These are phyloP conservation scores for Lobosporangium transversale DNA, from an alignment of 192 early-diverging fungal species.

Conservation along the genomic window DNA sequence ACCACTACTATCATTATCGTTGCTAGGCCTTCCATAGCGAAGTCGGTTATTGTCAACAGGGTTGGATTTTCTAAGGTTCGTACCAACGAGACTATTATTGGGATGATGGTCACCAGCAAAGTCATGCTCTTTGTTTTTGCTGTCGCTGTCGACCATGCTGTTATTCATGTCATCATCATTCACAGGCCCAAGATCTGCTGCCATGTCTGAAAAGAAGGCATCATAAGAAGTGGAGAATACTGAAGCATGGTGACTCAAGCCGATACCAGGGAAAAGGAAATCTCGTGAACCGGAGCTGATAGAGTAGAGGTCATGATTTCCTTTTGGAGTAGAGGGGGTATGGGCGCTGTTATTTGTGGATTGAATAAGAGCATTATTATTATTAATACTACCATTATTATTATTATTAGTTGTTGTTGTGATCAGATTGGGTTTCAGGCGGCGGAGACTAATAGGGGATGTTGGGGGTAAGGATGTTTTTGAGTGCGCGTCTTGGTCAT, in stretches of 20 bases:
- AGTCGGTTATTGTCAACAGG: too few species aligned
- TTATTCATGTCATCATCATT: conserved; percentile 38
- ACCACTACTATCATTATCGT: too few species aligned
- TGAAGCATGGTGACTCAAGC: background rate
- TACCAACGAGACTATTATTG: too few species aligned
- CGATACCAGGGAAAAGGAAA: conserved; percentile 8
- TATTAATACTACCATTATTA: too few species aligned
- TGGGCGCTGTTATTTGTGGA: background rate
- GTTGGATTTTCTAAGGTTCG: too few species aligned
- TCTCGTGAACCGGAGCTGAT: conserved; percentile 19
- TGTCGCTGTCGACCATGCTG: too few species aligned
- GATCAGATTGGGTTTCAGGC: background rate
- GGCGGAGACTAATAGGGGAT: background rate
- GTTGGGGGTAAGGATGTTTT: background rate
- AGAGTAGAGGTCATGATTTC: background rate
- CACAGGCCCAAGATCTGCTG: conserved; percentile 12
- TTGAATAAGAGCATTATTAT: too few species aligned
- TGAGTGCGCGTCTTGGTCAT: too few species aligned
- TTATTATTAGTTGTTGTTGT: background rate
- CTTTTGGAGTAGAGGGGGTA: background rate
- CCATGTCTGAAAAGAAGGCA: conserved; percentile 25
- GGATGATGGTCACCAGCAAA: too few species aligned
- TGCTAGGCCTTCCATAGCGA: too few species aligned
- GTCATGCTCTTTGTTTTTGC: too few species aligned
- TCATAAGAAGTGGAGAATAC: conserved; percentile 35